Evolutionary conservation across 2,329 filamentous ascomycete genomes (phyloP).

Genomic region (Epichloe festucae): DNA sequence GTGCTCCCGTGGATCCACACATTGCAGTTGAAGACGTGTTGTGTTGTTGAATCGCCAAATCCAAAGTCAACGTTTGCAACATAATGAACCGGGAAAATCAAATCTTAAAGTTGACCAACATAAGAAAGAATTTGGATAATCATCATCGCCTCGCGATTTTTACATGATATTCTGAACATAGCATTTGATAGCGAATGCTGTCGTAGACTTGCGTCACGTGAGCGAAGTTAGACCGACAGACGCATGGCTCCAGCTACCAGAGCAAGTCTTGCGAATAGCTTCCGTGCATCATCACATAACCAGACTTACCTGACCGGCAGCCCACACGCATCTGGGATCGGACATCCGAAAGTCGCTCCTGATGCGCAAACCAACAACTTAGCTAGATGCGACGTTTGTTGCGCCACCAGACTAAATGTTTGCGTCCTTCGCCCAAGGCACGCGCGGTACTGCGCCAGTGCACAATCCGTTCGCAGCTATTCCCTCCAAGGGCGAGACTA

Average conservation of each 20-base stretch:
- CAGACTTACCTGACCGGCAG: not conserved
- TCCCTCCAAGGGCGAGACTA: conserved; percentile 1
- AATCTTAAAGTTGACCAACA: no score
- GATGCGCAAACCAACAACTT: conserved; percentile 21
- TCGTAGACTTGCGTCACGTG: conserved; percentile 3
- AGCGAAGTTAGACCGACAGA: not conserved
- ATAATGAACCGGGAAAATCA: no score
- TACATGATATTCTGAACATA: no score
- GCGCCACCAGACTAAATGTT: conserved; percentile 28
- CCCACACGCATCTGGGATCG: not conserved
- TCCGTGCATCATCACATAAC: not conserved
- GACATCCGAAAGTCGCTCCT: conserved; percentile 7
- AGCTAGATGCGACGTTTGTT: conserved; percentile 27
- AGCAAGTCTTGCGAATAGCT: conserved; percentile 3
- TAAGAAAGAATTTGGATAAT: no score
- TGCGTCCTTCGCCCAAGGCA: conserved; percentile 23
- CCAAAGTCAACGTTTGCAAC: no score
- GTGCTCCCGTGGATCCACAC: no score
- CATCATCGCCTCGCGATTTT: no score
- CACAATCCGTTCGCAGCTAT: conserved; percentile 22
- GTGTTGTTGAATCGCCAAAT: no score
- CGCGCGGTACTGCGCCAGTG: conserved; percentile 21
- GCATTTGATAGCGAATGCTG: not conserved
- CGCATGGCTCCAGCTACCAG: not conserved
- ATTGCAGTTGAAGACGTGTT: no score